Evolutionary conservation across 208 protist species (phyloP).

Genomic region (Leishmania amazonensis): DNA sequence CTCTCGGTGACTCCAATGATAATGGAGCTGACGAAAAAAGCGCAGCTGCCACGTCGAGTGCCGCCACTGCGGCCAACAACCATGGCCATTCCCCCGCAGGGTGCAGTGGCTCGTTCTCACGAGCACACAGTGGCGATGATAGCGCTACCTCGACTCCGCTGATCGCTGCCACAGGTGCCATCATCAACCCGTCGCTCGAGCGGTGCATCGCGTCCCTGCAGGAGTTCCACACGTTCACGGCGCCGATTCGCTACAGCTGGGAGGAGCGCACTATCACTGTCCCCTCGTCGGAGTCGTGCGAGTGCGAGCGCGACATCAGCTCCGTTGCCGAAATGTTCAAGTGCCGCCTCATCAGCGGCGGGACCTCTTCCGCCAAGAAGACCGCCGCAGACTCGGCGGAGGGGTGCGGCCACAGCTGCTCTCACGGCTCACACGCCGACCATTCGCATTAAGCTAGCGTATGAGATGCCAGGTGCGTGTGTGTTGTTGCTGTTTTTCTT

Average conservation of each 20-base stretch:
- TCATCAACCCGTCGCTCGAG: slow-evolving; percentile 61
- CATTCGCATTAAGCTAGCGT: not conserved
- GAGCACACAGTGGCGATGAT: slow-evolving; percentile 1
- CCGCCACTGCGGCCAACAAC: not conserved
- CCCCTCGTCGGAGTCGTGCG: slow-evolving; percentile 29
- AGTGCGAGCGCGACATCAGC: slow-evolving; percentile 68
- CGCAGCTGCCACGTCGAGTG: not conserved
- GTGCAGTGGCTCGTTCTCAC: not conserved
- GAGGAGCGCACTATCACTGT: slow-evolving; percentile 45
- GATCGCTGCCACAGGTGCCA: slow-evolving; percentile 34
- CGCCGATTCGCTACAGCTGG: slow-evolving; percentile 66
- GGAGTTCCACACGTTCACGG: slow-evolving; percentile 58
- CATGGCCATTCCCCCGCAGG: not conserved
- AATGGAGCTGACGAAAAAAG: not conserved
- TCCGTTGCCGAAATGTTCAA: slow-evolving; percentile 62
- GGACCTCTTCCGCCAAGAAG: not conserved
- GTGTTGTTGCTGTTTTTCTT: not conserved
- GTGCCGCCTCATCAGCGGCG: slow-evolving; percentile 18
- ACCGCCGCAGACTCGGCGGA: not conserved
- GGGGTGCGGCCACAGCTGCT: slow-evolving; percentile 2
- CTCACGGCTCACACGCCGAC: slow-evolving; percentile 2
- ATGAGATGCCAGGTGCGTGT: not conserved
- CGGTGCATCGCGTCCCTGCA: slow-evolving; percentile 39
- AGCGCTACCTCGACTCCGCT: not conserved
- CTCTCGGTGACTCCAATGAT: slow-evolving; percentile 4